Conservation (phyloP, 495 filamentous ascomycete species). For the Alectoria sarmentosa region DNA sequence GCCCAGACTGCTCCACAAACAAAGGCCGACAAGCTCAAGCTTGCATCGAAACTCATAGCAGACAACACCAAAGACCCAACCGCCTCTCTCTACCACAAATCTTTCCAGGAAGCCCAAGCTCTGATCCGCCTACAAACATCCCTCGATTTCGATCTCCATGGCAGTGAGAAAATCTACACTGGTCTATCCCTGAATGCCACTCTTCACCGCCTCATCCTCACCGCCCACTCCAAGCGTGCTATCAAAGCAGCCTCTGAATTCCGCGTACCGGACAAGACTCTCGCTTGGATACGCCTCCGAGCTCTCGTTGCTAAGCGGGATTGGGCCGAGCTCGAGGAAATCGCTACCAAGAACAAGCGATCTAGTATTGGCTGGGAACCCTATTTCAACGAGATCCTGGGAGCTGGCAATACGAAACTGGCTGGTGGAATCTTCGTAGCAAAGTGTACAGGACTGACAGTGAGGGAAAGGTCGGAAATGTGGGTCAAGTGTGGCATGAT, state of each 20-base stretch:
- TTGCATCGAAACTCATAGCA: constrained; percentile 70
- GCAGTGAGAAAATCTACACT: constrained; percentile 54
- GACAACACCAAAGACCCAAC: constrained; percentile 69
- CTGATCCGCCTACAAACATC: constrained; percentile 79
- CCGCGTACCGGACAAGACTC: constrained; percentile 81
- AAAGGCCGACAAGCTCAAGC: constrained; percentile 73
- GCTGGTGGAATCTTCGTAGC: constrained; percentile 71
- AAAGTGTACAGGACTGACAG: constrained; percentile 64
- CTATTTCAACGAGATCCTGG: constrained; percentile 83
- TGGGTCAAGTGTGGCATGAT: constrained; percentile 93
- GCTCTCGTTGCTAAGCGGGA: constrained; percentile 83
- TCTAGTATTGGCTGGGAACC: constrained; percentile 98
- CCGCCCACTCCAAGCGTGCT: constrained; percentile 70
- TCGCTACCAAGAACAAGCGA: constrained; percentile 48
- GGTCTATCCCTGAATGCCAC: constrained; percentile 88
- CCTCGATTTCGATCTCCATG: constrained; percentile 71
- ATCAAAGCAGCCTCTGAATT: constrained; percentile 86
- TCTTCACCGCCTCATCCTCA: constrained; percentile 69
- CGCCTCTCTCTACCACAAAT: constrained; percentile 58
- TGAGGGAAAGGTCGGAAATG: constrained; percentile 75
- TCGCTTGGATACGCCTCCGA: constrained; percentile 85
- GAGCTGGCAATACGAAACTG: constrained; percentile 83
- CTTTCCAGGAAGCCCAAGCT: constrained; percentile 67
- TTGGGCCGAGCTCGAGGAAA: constrained; percentile 88
- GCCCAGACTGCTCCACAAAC: constrained; percentile 54